Base-by-base conservation (phyloP, 2,329 filamentous ascomycete species). In the Pseudogymnoascus sp. region DNA sequence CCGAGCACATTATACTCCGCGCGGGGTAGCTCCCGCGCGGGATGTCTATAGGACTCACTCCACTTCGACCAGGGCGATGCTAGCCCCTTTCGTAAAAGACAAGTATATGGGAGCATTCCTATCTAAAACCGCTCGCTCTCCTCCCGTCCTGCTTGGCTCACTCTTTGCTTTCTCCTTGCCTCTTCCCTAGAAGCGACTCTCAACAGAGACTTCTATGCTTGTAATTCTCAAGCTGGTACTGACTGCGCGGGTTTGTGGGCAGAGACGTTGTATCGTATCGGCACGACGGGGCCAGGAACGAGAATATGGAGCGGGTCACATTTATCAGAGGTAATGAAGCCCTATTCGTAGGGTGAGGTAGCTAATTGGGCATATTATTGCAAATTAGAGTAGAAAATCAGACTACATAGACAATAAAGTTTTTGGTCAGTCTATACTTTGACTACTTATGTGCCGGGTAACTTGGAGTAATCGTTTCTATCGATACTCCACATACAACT, bases 401-500 rank as follows among this genome's bases (percentile, higher is more conserved):
- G 35, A 36, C 35, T 36, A 15, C 4, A 15, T 36, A 15, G 35
- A 15, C 13, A 35, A 35, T 36, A 10, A 36, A 15, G 35, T 15
- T 36, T 36, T 15, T 15, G 13, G 1, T 3, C 11, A 15, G 3
- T 36, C 13, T 36, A 36, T 36, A 36, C n/a, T 36, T 36, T 36
- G 35, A 36, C 35, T 15, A n/a, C 13, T 13, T 35, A 36, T 15
- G 13, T 36, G 35, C 35, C 11, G 13, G 13, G 6, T 36, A 36
- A 15, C 13, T 5, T 15, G 13, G 35, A 15, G 13, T 5, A 19
- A 64, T 66, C 33, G 36, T 65, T 17, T 61, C 60, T 9, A 65
- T 60, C 10, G 64, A 65, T 33, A 19, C 36, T 40, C 36, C n/a
- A 10, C 10, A 10, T 42, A 21, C 38, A 42, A 42, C 38, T 6